Evolutionary conservation across 1,139 yeast species (phyloP), one percentile per base, ranked within the genome.

Genomic region (Pneumocystis oryctolagi): DNA sequence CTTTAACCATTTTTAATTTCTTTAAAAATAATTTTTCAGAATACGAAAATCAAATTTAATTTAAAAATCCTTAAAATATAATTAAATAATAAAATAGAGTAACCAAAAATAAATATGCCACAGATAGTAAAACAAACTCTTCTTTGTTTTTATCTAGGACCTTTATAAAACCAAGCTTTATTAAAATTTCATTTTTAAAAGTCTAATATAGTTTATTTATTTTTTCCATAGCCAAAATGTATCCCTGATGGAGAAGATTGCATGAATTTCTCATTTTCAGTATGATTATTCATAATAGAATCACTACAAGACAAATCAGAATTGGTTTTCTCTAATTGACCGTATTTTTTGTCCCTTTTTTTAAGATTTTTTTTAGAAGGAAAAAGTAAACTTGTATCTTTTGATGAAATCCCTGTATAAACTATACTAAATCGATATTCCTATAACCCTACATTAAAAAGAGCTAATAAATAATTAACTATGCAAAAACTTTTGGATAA

Each of bases 401-500:
- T 39, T 35, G 40, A 39, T 20, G 55, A 47, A 25, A 57, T 39
- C 3, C 59, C 59, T 39, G 59, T 57, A 57, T 57, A 35, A 35
- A 57, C 12, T 4, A 57, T n/a, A 28, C 5, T n/a, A 14, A 57
- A 57, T 20, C 25, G 40, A 39, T 57, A 57, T 8, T 57, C 59
- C 59, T 39, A 39, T 25, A 47, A 25, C 8, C 6, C 9, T 25
- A 47, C 25, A 47, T 47, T 47, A 47, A 28, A 47, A 20, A 42
- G 25, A 25, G 12, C 30, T 4, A 28, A 47, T 9, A 12, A 47
- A 12, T 6, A 40, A 6, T 4, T 25, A 42, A 42, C 25, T 79
- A 80, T 32, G 74, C 67, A 66, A 70, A 81, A 40, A 77, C 71
- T 60, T 62, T 69, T 0, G 85, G 84, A 67, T 80, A 82, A 6